phyloP scores from a whole-genome alignment of 345 rosid genomes.

The Pistacia atlantica region DNA sequence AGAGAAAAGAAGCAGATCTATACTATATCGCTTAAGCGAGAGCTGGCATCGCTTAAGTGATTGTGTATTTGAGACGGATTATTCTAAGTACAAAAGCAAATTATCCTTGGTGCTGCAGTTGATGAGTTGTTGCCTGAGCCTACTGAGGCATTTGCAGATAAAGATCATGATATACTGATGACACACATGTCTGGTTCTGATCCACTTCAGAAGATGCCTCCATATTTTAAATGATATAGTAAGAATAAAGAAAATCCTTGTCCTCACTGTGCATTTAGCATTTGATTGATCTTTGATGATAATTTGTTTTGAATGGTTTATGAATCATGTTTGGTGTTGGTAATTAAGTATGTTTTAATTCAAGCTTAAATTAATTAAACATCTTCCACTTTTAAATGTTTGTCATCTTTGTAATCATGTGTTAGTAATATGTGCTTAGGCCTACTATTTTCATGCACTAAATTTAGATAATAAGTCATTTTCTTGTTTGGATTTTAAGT shows the following conservation, averaged over 20 bases:
- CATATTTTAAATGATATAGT: conserved; percentile 89
- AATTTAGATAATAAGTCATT: no score
- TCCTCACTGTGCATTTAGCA: no score
- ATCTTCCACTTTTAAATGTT: no score
- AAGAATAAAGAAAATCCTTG: conserved; percentile 28
- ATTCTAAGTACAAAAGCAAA: no score
- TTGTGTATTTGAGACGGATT: no score
- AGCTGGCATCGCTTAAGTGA: no score
- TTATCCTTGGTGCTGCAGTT: conserved; percentile 51
- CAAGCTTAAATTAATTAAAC: no score
- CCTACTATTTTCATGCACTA: background rate
- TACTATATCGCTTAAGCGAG: no score
- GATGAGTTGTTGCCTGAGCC: conserved; percentile 90
- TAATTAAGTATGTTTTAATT: background rate
- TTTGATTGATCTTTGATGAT: no score
- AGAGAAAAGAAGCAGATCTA: no score
- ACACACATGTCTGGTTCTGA: conserved; percentile 83
- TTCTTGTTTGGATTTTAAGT: background rate
- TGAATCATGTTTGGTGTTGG: no score
- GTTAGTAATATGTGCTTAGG: background rate
- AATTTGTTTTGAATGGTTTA: no score
- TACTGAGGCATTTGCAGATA: conserved; percentile 82
- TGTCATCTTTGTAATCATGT: background rate
- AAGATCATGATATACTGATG: conserved; percentile 84
- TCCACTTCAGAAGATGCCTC: conserved; percentile 77